These are phyloP conservation scores for Diaporthe ilicicola DNA, from an alignment of 2,329 filamentous ascomycete species.

Conservation along the genomic window DNA sequence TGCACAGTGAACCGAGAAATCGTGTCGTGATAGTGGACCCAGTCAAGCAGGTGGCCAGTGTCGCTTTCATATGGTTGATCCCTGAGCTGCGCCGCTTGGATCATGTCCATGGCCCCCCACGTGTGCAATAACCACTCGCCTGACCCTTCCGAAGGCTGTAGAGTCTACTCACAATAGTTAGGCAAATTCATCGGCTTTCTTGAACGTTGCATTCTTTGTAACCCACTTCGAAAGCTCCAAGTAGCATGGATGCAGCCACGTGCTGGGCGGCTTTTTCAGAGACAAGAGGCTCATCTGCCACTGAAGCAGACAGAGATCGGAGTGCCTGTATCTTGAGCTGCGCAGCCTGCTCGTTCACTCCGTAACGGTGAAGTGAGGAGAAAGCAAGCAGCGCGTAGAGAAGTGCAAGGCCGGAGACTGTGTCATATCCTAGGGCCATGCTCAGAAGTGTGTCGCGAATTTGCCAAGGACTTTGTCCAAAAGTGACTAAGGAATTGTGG, in stretches of 20 bases:
- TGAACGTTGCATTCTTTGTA: rapidly evolving
- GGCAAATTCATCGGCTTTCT: too few relatives aligned
- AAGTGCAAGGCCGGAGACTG: neutral
- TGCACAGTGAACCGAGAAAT: neutral
- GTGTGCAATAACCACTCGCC: neutral
- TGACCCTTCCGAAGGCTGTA: neutral
- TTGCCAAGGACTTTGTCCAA: neutral
- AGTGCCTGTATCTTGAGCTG: neutral
- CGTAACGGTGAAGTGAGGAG: neutral
- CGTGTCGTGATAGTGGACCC: neutral
- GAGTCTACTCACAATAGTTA: neutral
- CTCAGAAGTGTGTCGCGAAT: neutral
- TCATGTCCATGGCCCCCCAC: neutral
- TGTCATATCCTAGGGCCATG: neutral
- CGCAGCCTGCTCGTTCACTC: neutral
- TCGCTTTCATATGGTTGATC: neutral
- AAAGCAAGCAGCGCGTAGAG: neutral
- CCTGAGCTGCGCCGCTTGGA: neutral
- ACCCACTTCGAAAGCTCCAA: neutral
- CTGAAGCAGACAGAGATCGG: neutral
- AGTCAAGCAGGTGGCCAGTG: neutral
- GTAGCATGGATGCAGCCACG: constrained; percentile 1
- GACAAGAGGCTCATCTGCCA: neutral
- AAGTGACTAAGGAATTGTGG: neutral
- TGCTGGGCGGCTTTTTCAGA: neutral